Percentiles rank a stretch among this genome's conserved stretches.
phyloP scores from a whole-genome alignment of 148 eudicot genomes.

The Cornus suecica region DNA sequence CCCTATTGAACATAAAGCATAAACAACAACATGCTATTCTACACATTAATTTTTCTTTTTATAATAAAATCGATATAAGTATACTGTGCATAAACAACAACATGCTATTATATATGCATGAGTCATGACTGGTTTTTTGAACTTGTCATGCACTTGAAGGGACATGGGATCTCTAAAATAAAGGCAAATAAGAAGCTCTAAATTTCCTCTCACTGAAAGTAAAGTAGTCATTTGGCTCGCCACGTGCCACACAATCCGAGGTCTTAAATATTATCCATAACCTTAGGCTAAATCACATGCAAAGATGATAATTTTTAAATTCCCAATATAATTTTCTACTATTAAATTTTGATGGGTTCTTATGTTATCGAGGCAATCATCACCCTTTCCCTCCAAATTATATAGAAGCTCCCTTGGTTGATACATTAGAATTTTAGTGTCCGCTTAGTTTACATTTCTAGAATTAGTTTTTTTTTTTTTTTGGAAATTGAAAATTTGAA shows the following conservation, averaged over 20 bases:
- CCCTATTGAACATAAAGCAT: not conserved
- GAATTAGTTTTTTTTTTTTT: no score
- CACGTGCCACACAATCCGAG: constrained; percentile 20
- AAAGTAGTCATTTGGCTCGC: constrained; percentile 12
- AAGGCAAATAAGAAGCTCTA: constrained; percentile 9
- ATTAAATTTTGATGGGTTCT: not conserved
- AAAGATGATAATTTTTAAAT: constrained; percentile 15
- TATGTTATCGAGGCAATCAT: constrained; percentile 7
- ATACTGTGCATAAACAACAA: not conserved
- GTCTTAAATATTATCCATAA: constrained; percentile 15
- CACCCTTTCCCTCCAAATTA: constrained; percentile 5
- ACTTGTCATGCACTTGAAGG: constrained; percentile 19
- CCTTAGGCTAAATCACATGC: constrained; percentile 15
- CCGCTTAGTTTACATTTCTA: no score
- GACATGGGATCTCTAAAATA: constrained; percentile 23
- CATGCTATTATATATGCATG: not conserved
- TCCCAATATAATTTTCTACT: constrained; percentile 5
- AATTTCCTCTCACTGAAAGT: constrained; percentile 14
- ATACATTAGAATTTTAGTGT: no score
- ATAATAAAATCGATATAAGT: no score
- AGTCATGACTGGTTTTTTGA: constrained; percentile 11
- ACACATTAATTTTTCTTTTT: not conserved
- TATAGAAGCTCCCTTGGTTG: constrained; percentile 7
- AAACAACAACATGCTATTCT: not conserved
- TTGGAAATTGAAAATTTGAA: no score